Base-by-base conservation (phyloP, 306 rosid genomes). In the Rosa persica region DNA sequence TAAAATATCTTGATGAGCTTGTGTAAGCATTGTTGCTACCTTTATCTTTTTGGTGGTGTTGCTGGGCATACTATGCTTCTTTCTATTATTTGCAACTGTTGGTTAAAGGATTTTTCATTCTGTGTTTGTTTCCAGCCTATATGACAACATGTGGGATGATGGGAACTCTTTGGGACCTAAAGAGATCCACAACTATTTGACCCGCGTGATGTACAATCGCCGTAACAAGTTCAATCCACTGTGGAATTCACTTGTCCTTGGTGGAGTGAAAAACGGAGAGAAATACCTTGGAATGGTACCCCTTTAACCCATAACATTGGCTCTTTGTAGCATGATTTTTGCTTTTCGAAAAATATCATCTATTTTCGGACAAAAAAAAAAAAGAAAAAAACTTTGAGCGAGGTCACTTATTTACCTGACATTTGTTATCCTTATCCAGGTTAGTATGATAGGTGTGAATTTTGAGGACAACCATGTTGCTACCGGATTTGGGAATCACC, bases 401-500 rank as follows among this genome's bases (percentile, higher is more conserved):
- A 25, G 46, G 17, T 2, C 20, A 42, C 42, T 61, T 17, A 17
- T 51, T 4, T 38, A 19, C 43, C n/a, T 48, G 19, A 54, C 46
- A 54, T 70, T 22, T 4, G 68, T 70, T 64, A 76, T 46, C 34
- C 64, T 51, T 81, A 57, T 83, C 30, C 84, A 95, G 99, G 99
- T 91, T 75, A 92, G 76, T 86, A 95, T 95, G 99, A 95, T 95
- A 62, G 99, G 99, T 44, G 81, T 93, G 47, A 90, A 87, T 82
- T 95, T 83, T 39, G 98, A 93, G 82, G 99, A 95, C 81, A 75
- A 89, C 69, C 97, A 94, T 82, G 97, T 94, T 36, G 94, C 98
- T 12, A 92, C 97, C 11, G 98, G 98, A 38, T 92, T 93, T 76
- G 99, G 99, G n/a, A 93, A 93, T 79, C 99, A 95, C 78, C 97